Evolutionary conservation across 176 grass and related monocot genomes (phyloP), one percentile per base, ranked within the genome.

Genomic region (Musa schizocarpa): DNA sequence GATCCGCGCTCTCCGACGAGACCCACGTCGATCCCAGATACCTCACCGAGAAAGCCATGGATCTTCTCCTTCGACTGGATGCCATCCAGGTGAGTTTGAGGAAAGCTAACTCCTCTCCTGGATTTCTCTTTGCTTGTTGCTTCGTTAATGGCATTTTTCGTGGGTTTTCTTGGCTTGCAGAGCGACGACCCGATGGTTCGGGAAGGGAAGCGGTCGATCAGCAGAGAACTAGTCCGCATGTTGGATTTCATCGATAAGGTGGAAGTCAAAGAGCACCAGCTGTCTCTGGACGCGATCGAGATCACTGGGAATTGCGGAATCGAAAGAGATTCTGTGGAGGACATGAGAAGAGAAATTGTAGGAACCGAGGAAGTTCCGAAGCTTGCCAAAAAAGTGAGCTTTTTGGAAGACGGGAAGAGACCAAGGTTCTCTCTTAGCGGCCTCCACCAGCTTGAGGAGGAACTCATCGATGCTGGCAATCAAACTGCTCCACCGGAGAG

Each of bases 241-340:
- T 75, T 99, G 77, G 88, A 95, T 74, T 95, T 95, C 56, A 79
- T 95, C 5, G 83, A 99, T 87, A 92, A 92, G 81, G 89, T 99
- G 73, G 68, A 89, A 21, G 53, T 83, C 68, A 94, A 84, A 68
- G 96, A 89, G 58, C 82, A 88, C 1, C 74, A 87, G 52, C 59
- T 89, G 24, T 72, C 62, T 52, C 49, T 52, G 1, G 43, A 79
- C 56, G 23, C 59, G 0, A 63, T 73, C 11, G 61, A 72, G 62
- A 61, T 76, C 26, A 58, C 53, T 3, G 71, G 51, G 8, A 66
- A 57, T 9, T 71, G 72, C 56, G 75, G 26, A 53, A 74, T 72
- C 16, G 63, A 7, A 50, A 53, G 14, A n/a, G 22, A 9, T 80
- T 69, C 55, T 53, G 52, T 26, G 1, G 63, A 80, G 52, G 53